Conservation (phyloP, 2,329 filamentous ascomycete genomes). For the Aspergillus sp. region DNA sequence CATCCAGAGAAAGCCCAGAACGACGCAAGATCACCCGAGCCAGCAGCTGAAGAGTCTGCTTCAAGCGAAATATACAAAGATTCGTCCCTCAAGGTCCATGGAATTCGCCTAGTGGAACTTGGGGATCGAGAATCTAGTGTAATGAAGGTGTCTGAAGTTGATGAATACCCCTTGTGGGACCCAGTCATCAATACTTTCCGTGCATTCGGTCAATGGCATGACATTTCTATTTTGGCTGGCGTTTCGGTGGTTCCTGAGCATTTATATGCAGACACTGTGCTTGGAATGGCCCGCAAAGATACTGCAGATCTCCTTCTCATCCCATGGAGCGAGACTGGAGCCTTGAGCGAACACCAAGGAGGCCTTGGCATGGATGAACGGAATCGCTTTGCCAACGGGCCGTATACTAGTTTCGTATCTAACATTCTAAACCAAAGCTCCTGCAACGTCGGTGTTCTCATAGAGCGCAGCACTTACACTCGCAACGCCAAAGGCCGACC, state of each 20-base stretch:
- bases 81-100: conserved; percentile 69
- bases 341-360: conserved; percentile 64
- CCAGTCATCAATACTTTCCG: conserved; percentile 90
- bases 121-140: conserved; percentile 92
- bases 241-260: conserved; percentile 76
- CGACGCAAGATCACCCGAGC: conserved; percentile 11
- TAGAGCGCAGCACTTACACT: conserved; percentile 67
- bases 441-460: conserved; percentile 73
- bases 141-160: conserved; percentile 85
- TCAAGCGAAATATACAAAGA: conserved; percentile 18
- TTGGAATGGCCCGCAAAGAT: conserved; percentile 68
- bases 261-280: conserved; percentile 76
- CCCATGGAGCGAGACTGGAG: conserved; percentile 85
- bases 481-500: conserved; percentile 27
- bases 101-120: conserved; percentile 80
- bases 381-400: conserved; percentile 57
- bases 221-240: conserved; percentile 77
- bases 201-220: conserved; percentile 80
- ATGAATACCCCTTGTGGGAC: conserved; percentile 71
- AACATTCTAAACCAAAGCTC: conserved; percentile 62
- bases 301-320: conserved; percentile 74
- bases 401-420: conserved; percentile 74
- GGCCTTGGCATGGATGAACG: conserved; percentile 53
- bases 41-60: conserved; percentile 24
- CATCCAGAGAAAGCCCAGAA: conserved; percentile 32